These are phyloP conservation scores for Talaromyces atroroseus DNA, from an alignment of 2,329 filamentous ascomycete species.

Conservation along the genomic window DNA sequence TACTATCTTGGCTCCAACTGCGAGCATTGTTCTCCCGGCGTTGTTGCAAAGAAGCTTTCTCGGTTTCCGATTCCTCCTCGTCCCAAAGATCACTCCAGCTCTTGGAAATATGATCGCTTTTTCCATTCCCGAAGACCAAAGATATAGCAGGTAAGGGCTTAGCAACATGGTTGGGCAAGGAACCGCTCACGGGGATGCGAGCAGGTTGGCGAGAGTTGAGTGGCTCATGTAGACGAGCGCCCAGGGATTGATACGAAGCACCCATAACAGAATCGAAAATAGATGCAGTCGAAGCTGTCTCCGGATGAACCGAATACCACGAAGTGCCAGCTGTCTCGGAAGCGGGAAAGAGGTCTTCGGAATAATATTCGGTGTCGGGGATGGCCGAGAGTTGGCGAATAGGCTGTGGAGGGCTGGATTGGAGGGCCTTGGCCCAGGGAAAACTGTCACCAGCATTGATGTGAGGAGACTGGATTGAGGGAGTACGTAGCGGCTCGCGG, in stretches of 20 bases:
- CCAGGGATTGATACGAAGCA: constrained; percentile 71
- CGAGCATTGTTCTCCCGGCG: constrained; percentile 60
- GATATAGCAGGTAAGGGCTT: constrained; percentile 65
- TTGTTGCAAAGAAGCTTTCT: constrained; percentile 56
- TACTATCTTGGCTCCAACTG: constrained; percentile 74
- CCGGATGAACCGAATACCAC: constrained; percentile 71
- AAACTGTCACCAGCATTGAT: constrained; percentile 73
- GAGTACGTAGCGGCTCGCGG: constrained; percentile 90
- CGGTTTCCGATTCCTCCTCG: constrained; percentile 72
- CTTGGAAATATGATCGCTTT: constrained; percentile 79
- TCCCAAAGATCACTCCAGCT: constrained; percentile 99
- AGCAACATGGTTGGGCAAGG: constrained; percentile 60
- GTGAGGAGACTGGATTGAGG: constrained; percentile 84
- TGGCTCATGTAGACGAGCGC: constrained; percentile 42
- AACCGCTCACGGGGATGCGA: constrained; percentile 71
- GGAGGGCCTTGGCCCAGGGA: constrained; percentile 89
- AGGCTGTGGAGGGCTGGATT: constrained; percentile 65
- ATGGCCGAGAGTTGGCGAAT: constrained; percentile 83
- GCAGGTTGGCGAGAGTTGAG: constrained; percentile 47
- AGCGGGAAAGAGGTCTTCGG: constrained; percentile 77
- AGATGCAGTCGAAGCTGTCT: constrained; percentile 77
- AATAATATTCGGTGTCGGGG: constrained; percentile 69
- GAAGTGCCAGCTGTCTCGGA: constrained; percentile 61
- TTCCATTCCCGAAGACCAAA: constrained; percentile 67
- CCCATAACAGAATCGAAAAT: constrained; percentile 77